Evolutionary conservation across 2,329 filamentous ascomycete species (phyloP), one percentile per base, ranked within the genome.

Genomic region (Gaeumannomyces tritici): DNA sequence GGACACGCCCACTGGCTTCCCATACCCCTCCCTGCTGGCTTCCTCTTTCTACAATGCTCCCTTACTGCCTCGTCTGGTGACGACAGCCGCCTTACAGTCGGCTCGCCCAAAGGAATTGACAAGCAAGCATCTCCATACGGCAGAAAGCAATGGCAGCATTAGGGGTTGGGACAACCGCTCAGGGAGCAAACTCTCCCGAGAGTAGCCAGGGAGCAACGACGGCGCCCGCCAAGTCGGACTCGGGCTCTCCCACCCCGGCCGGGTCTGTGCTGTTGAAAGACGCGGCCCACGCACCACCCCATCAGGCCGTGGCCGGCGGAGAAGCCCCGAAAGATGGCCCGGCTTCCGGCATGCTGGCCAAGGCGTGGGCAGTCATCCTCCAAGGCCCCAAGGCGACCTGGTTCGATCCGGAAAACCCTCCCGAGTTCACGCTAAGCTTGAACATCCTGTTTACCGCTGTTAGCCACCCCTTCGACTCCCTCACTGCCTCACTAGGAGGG

Each of bases 371-470:
- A 18, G 57, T 35, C 26, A 8, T 59, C 6, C 51, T n/a, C 27
- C 47, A 31, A 26, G 57, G 57, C 47, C 89, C 89, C 0, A 78
- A 79, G 61, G 79, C 82, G 66, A 89, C 88, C 71, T 84, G 89
- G 57, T 93, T 87, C 76, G 80, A 91, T 67, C 80, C 85, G 0
- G 72, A 83, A 0, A 80, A 83, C 62, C 89, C 89, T 9, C 88
- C 88, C 0, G 77, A 80, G 35, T 91, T 93, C 72, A 88, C 83
- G 1, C 75, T 90, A 67, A 76, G 78, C 3, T 76, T 90, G 70
- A 93, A 93, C 68, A 71, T 91, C 3, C 74, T 93, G 1, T 91
- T 91, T 65, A 87, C 82, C 1, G 81, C 89, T 68, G 88, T 81
- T 67, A 66, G 74, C 68, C 6, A 18, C 21, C 26, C 29, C 33